Conservation (phyloP, 495 filamentous ascomycete genomes). For the Talaromyces proteolyticus region DNA sequence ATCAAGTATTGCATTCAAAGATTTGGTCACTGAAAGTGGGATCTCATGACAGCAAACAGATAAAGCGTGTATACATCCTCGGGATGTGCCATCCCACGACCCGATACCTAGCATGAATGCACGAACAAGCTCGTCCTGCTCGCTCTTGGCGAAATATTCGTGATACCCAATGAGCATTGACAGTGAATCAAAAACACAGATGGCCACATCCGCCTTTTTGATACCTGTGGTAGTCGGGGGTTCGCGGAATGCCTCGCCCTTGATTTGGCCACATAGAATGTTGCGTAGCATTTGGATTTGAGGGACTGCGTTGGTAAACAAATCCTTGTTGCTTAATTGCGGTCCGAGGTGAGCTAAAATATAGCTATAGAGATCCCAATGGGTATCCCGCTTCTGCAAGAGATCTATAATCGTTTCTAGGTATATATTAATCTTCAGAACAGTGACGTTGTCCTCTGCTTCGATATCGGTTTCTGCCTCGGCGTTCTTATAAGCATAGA, state of each 20-base stretch:
- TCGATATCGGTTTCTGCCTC: constrained; percentile 17
- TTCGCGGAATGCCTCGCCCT: constrained; percentile 65
- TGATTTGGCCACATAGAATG: constrained; percentile 74
- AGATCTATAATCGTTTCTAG: constrained; percentile 68
- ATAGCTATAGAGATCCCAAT: constrained; percentile 95
- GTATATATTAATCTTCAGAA: constrained; percentile 67
- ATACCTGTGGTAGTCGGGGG: constrained; percentile 68
- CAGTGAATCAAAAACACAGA: constrained; percentile 79
- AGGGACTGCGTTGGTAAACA: constrained; percentile 65
- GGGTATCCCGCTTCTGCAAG: constrained; percentile 61
- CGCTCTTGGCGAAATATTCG: constrained; percentile 71
- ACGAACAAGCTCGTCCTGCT: constrained; percentile 84
- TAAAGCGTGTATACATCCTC: constrained; percentile 88
- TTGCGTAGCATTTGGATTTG: constrained; percentile 74
- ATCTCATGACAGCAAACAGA: constrained; percentile 92
- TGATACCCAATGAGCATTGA: constrained; percentile 86
- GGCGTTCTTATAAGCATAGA: constrained; percentile 27
- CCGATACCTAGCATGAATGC: constrained; percentile 78
- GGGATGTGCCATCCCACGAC: constrained; percentile 78
- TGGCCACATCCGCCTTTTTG: constrained; percentile 81
- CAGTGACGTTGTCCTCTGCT: constrained; percentile 11
- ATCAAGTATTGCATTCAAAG: constrained; percentile 73
- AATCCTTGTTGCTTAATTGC: constrained; percentile 82
- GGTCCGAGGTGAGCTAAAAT: constrained; percentile 80
- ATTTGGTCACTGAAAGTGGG: constrained; percentile 73